Percentiles rank a stretch among this genome's conserved stretches.
Conservation (phyloP, 805 yeast species). For the Barnettozyma sucrosica region DNA sequence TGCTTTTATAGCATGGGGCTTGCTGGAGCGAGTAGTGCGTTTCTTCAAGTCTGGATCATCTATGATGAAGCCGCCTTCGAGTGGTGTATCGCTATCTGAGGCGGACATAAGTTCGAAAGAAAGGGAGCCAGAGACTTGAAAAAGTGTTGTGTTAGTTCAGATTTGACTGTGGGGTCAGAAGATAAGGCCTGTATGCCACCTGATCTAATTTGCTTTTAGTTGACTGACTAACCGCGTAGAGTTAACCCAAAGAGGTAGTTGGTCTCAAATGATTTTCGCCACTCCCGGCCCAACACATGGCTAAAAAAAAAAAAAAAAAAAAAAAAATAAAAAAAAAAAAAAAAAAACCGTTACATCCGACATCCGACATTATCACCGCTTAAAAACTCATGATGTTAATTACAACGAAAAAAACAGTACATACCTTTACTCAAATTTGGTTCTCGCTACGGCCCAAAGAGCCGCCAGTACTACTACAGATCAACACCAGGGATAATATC, state of each 20-base stretch:
- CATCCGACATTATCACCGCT: not conserved
- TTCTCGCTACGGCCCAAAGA: too few species aligned
- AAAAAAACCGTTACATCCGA: not conserved
- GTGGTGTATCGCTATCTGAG: constrained; percentile 21
- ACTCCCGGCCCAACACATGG: too few species aligned
- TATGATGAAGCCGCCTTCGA: constrained; percentile 24
- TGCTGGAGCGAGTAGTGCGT: not conserved
- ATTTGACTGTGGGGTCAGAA: not conserved
- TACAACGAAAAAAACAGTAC: not conserved
- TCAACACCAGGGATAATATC: too few species aligned
- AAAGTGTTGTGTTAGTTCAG: not conserved
- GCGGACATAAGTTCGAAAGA: not conserved
- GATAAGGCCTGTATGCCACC: not conserved
- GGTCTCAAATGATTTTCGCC: too few species aligned
- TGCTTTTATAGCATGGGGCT: not conserved
- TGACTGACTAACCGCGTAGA: too few species aligned
- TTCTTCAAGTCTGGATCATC: constrained; percentile 24
- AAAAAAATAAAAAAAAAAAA: too few species aligned
- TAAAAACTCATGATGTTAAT: not conserved
- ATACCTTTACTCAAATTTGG: not conserved
- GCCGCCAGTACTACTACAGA: too few species aligned
- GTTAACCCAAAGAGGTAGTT: too few species aligned
- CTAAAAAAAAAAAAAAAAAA: too few species aligned
- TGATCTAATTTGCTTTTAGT: not conserved
- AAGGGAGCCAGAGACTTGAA: not conserved